Conservation (phyloP, 257 asterid species). For the Solanum ossicruentum region DNA sequence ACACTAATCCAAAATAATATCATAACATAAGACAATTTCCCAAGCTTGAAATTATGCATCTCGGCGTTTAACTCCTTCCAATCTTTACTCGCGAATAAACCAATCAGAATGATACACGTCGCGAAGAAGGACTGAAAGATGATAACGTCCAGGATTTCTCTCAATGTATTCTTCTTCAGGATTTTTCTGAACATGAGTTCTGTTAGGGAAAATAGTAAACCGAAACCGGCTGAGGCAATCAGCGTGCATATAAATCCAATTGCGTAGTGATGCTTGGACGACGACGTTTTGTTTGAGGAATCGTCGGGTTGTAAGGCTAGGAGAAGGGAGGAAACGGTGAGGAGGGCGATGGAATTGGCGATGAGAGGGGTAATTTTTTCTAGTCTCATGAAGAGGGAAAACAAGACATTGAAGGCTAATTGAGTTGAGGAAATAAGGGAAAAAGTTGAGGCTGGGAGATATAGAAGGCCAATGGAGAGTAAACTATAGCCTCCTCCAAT, state of each 20-base stretch:
- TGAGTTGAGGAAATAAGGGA: constrained; percentile 30
- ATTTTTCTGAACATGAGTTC: constrained; percentile 17
- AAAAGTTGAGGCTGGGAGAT: constrained; percentile 28
- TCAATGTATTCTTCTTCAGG: not conserved
- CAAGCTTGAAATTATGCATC: constrained; percentile 17
- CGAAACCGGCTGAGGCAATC: constrained; percentile 12
- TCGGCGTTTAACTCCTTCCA: constrained; percentile 23
- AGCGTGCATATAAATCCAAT: constrained; percentile 28
- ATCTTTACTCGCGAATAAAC: constrained; percentile 25
- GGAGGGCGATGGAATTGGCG: constrained; percentile 24
- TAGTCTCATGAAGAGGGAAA: constrained; percentile 23
- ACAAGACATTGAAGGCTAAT: constrained; percentile 33
- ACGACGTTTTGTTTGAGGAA: not conserved
- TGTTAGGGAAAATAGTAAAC: constrained; percentile 5
- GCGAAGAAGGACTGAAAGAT: constrained; percentile 18
- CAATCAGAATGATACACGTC: not conserved
- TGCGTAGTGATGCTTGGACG: not conserved
- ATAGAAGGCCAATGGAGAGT: constrained; percentile 21
- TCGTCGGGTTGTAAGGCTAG: constrained; percentile 10
- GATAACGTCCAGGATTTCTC: constrained; percentile 7
- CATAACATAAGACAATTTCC: constrained; percentile 14
- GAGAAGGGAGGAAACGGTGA: constrained; percentile 21
- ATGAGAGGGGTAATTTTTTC: constrained; percentile 20
- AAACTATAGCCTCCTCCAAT: constrained; percentile 1
- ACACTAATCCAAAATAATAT: constrained; percentile 14